Evolutionary conservation across 2,329 filamentous ascomycete genomes (phyloP).

Genomic region (Penicillium sp.): DNA sequence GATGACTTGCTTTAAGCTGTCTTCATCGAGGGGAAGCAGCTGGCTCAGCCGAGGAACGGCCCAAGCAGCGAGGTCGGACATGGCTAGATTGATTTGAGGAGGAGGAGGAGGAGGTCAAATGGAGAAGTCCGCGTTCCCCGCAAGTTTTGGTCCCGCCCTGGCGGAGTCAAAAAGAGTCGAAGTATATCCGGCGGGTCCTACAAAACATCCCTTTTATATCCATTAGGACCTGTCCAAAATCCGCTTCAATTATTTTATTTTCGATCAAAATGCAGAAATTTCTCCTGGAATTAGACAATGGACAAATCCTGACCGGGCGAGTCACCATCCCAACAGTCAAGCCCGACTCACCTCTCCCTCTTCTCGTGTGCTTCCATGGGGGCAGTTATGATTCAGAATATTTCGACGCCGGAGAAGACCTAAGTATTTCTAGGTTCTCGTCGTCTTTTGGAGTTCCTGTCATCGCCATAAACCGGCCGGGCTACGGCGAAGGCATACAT

Average conservation of each 20-base stretch:
- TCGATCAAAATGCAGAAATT: not conserved
- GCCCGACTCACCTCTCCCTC: conserved; percentile 2
- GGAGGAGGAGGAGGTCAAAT: not conserved
- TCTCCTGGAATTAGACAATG: not conserved
- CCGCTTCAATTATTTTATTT: no score
- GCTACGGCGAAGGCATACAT: conserved; percentile 9
- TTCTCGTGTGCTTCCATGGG: conserved; percentile 16
- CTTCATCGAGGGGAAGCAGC: conserved; percentile 82
- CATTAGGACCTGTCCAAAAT: no score
- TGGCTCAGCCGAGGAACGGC: conserved; percentile 73
- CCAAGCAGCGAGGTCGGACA: conserved; percentile 52
- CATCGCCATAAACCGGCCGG: conserved; percentile 11
- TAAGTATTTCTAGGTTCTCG: conserved; percentile 5
- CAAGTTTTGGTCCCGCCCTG: not conserved
- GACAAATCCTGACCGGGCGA: not conserved
- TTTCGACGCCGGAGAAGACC: conserved; percentile 9
- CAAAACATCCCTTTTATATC: no score
- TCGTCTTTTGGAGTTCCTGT: conserved; percentile 2
- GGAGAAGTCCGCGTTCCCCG: not conserved
- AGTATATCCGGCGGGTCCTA: no score
- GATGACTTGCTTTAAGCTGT: conserved; percentile 81
- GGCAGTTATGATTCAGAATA: conserved; percentile 14
- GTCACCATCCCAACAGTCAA: not conserved
- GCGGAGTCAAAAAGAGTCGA: no score
- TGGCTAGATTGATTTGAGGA: conserved; percentile 4